Evolutionary conservation across 2,329 filamentous ascomycete genomes (phyloP).

Genomic region (Sclerotinia spermophila): DNA sequence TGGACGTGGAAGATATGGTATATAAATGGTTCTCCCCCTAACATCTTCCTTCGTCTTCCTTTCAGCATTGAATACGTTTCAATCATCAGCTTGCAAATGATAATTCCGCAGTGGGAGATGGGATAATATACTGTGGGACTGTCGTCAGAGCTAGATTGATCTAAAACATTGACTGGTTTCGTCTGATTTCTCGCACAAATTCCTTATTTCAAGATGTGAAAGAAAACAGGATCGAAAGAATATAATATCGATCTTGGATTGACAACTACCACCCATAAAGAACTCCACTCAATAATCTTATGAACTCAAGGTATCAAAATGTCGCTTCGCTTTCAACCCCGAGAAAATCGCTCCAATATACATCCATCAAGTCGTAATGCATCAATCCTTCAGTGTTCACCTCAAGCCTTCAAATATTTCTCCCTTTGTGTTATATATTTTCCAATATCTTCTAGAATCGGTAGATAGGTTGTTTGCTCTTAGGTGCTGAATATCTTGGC

Average conservation of each 20-base stretch:
- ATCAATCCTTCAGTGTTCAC: neutral
- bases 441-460: conserved; percentile 25
- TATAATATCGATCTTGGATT: neutral
- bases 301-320: conserved; percentile 21
- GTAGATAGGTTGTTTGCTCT: conserved; percentile 31
- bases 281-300: neutral
- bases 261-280: neutral
- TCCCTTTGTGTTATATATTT: neutral
- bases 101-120: neutral
- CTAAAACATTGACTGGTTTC: neutral
- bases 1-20: too few relatives aligned
- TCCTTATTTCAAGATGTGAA: neutral
- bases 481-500: conserved; percentile 20
- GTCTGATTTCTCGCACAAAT: neutral
- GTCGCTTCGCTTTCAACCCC: conserved; percentile 13
- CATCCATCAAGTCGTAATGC: conserved; percentile 3
- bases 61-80: neutral
- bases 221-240: neutral
- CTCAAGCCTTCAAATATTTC: neutral
- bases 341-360: conserved; percentile 12
- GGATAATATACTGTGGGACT: neutral
- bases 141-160: neutral
- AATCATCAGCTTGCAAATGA: neutral
- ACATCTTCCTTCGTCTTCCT: neutral
- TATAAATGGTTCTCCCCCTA: too few relatives aligned